Evolutionary conservation across 306 rosid genomes (phyloP).

Genomic region (Fagus sylvatica): DNA sequence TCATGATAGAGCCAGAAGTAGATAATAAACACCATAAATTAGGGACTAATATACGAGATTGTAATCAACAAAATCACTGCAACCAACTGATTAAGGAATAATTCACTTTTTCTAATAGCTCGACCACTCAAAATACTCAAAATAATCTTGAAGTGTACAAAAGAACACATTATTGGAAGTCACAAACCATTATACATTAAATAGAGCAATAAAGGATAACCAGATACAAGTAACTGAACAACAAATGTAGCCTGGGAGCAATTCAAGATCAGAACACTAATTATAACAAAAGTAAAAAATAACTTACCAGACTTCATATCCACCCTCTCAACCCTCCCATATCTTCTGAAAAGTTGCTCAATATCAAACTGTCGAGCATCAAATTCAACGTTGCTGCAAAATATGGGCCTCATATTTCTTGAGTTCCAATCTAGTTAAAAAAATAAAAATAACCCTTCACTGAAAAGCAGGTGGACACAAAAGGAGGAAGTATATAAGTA

Average conservation of each 20-base stretch:
- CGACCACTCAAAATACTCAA: background rate
- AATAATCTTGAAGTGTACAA: background rate
- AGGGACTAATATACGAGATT: background rate
- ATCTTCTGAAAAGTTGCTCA: slow-evolving; percentile 42
- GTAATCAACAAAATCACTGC: background rate
- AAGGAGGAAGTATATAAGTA: too few relatives aligned
- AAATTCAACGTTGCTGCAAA: slow-evolving; percentile 71
- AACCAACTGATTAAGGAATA: background rate
- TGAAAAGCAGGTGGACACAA: slow-evolving; percentile 1
- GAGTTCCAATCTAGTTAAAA: slow-evolving; percentile 13
- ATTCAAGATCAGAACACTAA: background rate
- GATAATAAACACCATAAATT: slow-evolving; percentile 10
- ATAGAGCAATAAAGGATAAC: background rate
- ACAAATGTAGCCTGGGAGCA: too few relatives aligned
- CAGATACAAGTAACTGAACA: background rate
- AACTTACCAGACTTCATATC: slow-evolving; percentile 78
- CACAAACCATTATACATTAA: background rate
- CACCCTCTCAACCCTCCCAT: slow-evolving; percentile 81
- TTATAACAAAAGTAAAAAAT: background rate
- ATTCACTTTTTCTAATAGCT: background rate
- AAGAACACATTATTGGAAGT: background rate
- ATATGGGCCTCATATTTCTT: slow-evolving; percentile 63
- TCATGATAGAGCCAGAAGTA: background rate
- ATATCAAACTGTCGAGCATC: too few relatives aligned
- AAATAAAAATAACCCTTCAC: slow-evolving; percentile 28